These are phyloP conservation scores for Betula pendula DNA, from an alignment of 306 rosid genomes.

Conservation along the genomic window DNA sequence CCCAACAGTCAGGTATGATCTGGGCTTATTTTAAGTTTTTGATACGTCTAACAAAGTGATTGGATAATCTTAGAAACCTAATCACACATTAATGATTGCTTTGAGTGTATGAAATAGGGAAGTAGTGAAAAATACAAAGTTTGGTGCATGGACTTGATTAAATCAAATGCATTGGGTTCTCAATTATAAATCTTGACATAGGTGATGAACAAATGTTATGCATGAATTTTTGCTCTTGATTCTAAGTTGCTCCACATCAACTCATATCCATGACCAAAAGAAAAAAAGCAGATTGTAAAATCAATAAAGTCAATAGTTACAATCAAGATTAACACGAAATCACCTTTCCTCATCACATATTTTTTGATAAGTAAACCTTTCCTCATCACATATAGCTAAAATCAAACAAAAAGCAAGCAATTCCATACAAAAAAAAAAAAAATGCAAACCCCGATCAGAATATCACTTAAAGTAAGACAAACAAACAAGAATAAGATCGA, in stretches of 20 bases:
- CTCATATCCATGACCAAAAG: not conserved
- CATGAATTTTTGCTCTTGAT: not conserved
- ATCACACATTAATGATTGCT: not conserved
- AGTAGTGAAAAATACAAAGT: not conserved
- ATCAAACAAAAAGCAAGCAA: not conserved
- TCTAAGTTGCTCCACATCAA: not conserved
- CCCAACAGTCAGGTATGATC: not conserved
- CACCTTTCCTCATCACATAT: not conserved
- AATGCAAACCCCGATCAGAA: not conserved
- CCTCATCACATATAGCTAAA: not conserved
- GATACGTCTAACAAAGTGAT: not conserved
- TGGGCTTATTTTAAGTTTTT: not conserved
- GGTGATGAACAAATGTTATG: not conserved
- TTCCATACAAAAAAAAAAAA: not conserved
- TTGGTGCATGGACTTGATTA: not conserved
- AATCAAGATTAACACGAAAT: not conserved
- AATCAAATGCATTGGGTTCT: not conserved
- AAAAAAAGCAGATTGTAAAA: not conserved
- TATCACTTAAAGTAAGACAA: not conserved
- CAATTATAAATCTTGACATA: not conserved
- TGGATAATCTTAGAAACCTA: not conserved
- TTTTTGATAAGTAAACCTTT: too few species aligned
- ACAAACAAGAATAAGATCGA: slow-evolving; percentile 1
- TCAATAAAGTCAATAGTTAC: not conserved
- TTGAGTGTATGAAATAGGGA: not conserved